phyloP scores from a whole-genome alignment of 1,284 basidiomycete species.

The Wolfiporia cocos region DNA sequence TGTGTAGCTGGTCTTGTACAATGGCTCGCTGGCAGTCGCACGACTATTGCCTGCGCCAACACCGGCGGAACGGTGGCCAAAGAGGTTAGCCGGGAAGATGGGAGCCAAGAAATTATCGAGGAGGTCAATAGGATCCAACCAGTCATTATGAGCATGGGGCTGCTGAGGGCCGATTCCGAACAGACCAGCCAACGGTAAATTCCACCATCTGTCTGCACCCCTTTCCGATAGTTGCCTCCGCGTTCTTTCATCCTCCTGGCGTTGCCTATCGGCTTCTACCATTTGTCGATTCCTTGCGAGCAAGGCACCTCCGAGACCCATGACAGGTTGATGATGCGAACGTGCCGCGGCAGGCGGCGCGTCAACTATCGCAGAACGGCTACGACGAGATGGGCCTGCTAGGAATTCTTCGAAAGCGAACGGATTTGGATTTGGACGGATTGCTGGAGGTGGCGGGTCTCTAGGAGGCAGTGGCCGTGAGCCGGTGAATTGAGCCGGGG shows the following conservation, averaged over 20 bases:
- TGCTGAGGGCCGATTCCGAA: no score
- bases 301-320: slow-evolving; percentile 67
- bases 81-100: not conserved
- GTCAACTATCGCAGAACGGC: slow-evolving; percentile 12
- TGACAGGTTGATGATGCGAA: slow-evolving; percentile 49
- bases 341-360: slow-evolving; percentile 32
- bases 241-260: slow-evolving; percentile 3
- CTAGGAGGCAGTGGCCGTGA: slow-evolving; percentile 16
- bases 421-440: slow-evolving; percentile 34
- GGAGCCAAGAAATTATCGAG: not conserved
- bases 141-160: no score
- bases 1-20: slow-evolving; percentile 55
- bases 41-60: not conserved
- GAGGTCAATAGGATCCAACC: not conserved
- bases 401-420: slow-evolving; percentile 37
- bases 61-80: not conserved
- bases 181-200: no score
- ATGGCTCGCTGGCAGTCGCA: slow-evolving; percentile 1
- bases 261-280: slow-evolving; percentile 14
- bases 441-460: slow-evolving; percentile 14
- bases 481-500: slow-evolving; percentile 28
- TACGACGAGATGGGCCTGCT: slow-evolving; percentile 12
- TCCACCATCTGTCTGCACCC: not conserved
- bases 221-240: not conserved
- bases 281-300: slow-evolving; percentile 35